Evolutionary conservation across 805 yeast genomes (phyloP).

Genomic region (Suhomyces sp.): DNA sequence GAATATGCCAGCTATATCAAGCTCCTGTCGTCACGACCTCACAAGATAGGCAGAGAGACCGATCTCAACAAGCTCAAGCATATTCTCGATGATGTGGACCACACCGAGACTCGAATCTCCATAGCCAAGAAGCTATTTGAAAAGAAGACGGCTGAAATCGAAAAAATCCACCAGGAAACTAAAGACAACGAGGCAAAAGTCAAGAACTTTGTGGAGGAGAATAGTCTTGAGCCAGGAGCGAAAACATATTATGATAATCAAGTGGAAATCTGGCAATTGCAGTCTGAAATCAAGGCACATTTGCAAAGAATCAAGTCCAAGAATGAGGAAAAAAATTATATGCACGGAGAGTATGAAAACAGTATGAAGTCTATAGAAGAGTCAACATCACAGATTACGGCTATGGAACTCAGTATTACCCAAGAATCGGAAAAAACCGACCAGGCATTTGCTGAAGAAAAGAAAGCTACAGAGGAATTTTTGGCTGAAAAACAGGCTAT

Average conservation of each 20-base stretch:
- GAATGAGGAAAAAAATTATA: conserved; percentile 61
- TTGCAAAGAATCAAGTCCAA: conserved; percentile 46
- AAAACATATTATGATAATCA: conserved; percentile 35
- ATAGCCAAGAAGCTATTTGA: conserved; percentile 30
- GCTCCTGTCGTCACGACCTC: conserved; percentile 41
- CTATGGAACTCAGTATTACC: conserved; percentile 15
- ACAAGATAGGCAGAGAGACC: conserved; percentile 42
- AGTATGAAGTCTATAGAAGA: conserved; percentile 51
- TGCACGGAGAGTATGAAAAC: conserved; percentile 54
- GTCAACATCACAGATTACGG: conserved; percentile 32
- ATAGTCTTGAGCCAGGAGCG: conserved; percentile 21
- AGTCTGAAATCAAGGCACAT: conserved; percentile 43
- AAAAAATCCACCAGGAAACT: conserved; percentile 20
- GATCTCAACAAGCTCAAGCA: conserved; percentile 40
- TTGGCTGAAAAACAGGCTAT: conserved; percentile 18
- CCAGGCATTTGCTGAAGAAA: conserved; percentile 18
- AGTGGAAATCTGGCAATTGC: conserved; percentile 42
- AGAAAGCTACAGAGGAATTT: conserved; percentile 15
- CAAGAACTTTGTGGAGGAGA: conserved; percentile 19
- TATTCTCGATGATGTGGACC: conserved; percentile 48
- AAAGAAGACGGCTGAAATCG: conserved; percentile 32
- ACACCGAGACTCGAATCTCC: conserved; percentile 32
- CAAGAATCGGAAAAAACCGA: conserved; percentile 20
- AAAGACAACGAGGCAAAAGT: conserved; percentile 28
- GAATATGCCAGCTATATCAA: conserved; percentile 36